Percentiles rank a stretch among this genome's conserved stretches.
phyloP scores from a whole-genome alignment of 495 filamentous ascomycete genomes.

The Xylaria nigripes region DNA sequence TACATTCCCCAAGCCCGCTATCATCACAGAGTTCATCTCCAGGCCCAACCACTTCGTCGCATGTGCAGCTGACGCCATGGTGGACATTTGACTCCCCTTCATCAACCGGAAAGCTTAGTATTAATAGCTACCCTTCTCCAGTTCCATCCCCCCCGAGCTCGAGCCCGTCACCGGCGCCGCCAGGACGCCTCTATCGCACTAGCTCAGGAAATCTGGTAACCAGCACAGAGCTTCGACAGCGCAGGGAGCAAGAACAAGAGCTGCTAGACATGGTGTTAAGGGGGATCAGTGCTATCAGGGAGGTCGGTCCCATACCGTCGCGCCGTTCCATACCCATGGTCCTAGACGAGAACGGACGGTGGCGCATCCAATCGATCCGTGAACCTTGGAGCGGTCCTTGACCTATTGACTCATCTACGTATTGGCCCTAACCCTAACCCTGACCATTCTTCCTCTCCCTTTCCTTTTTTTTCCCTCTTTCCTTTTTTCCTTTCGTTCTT shows the following conservation, averaged over 20 bases:
- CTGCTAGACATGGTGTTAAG: slow-evolving; percentile 19
- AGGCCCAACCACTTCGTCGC: background rate
- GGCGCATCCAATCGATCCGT: slow-evolving; percentile 17
- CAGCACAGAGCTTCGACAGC: slow-evolving; percentile 15
- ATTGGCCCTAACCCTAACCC: too few relatives aligned
- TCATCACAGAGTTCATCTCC: slow-evolving; percentile 1
- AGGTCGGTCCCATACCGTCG: background rate
- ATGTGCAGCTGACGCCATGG: background rate
- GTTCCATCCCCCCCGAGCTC: background rate
- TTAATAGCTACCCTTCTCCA: background rate
- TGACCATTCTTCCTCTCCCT: too few relatives aligned
- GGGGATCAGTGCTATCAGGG: slow-evolving; percentile 5
- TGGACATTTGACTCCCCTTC: slow-evolving; percentile 1
- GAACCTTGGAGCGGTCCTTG: slow-evolving; percentile 7
- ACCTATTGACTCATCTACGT: background rate
- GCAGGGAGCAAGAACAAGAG: slow-evolving; percentile 15
- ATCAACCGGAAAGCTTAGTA: slow-evolving; percentile 10
- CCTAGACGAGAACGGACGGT: slow-evolving; percentile 22
- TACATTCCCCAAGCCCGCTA: background rate
- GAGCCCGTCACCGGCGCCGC: background rate
- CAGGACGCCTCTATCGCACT: slow-evolving; percentile 16
- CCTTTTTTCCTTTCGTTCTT: too few relatives aligned
- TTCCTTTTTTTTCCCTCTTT: too few relatives aligned
- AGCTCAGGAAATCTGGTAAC: slow-evolving; percentile 18
- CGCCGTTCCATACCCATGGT: slow-evolving; percentile 11